Evolutionary conservation across 2,329 filamentous ascomycete species (phyloP), one percentile per base, ranked within the genome.

Genomic region (Delphinella strobiligena): DNA sequence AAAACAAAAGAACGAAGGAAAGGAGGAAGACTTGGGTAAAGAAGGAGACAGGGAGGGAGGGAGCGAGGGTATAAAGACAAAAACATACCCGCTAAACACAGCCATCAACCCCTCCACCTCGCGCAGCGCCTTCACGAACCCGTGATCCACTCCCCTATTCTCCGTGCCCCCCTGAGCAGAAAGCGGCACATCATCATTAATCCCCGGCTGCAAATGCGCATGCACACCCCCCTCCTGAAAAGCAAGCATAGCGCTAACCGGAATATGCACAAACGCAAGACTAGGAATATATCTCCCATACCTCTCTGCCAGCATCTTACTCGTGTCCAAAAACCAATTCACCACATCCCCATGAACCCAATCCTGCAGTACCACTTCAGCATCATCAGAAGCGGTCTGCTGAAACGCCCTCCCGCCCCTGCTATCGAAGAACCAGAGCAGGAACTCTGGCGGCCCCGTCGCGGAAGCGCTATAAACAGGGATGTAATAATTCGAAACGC

Each of bases 371-470:
- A 51, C 47, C 11, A 60, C 49, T 9, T 49, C 44, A 9, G 53
- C 42, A 14, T 53, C 54, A 18, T 48, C 38, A 4, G 42, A 17
- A 3, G 47, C 42, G 2, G 47, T 49, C 15, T 68, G 46, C 34
- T 61, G 67, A 48, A 68, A 74, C 36, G 64, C 61, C 37, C 63
- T 62, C 5, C 77, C 77, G 27, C 78, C 78, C 12, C 72, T 66
- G 40, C 67, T 73, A 50, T 85, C 81, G 49, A 86, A 83, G 59
- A 84, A 84, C 77, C 79, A 86, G 1, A 86, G 61, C 1, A 85
- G 50, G 5, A 67, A 49, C 5, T 51, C 48, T 5, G 73, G 69
- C 1, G 36, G 31, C n/a, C n/a, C n/a, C 1, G 63, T 50, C 0
- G 68, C 68, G 15, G 45, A 42, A 34, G 52, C 44, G 9, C 59